Base-by-base conservation (phyloP, 768 basidiomycete species). In the Leccinum imitatum region DNA sequence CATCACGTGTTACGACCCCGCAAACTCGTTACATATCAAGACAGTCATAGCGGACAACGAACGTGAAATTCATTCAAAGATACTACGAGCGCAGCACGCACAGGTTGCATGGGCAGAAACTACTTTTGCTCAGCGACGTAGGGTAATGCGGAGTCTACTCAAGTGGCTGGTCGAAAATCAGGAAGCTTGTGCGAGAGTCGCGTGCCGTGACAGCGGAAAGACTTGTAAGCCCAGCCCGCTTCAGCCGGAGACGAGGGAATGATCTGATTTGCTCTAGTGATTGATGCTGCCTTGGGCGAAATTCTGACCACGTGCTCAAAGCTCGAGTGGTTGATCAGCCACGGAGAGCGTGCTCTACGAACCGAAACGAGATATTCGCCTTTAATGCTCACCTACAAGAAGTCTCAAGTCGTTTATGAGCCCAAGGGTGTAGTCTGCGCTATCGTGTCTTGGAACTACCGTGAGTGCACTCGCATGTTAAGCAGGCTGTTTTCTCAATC, bases 401-500 rank as follows among this genome's bases (percentile, higher is more conserved):
- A 79, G 44, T 87, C 89, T 1, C 79, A 87, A 68, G 87, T 95
- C 23, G 74, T 91, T 66, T 96, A 92, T 69, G 93, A 97, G 63
- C 96, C 96, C 19, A 82, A 94, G 21, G 97, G 97, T 25, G 91
- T 96, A 1, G 91, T 97, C 14, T 87, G 91, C 50, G 97, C 87
- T 3, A 89, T 96, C 59, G 94, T 98, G 4, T 95, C 93, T 0
- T 98, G 95, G 93, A 95, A 94, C 67, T 95, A 95, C 71, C 92
- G 93, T 94, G 68, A 53, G 83, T 66, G 10, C 25, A 33, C 73
- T 47, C n/a, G 31, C 19, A 21, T 8, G 33, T 14, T 13, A 11
- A 13, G 9, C 4, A 15, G 27, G 4, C 11, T 31, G 27, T 58
- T 51, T 55, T 52, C 50, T 58, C 19, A 63, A 56, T 33, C n/a